phyloP scores from a whole-genome alignment of 805 yeast species.

The Metschnikowia arizonensis region DNA sequence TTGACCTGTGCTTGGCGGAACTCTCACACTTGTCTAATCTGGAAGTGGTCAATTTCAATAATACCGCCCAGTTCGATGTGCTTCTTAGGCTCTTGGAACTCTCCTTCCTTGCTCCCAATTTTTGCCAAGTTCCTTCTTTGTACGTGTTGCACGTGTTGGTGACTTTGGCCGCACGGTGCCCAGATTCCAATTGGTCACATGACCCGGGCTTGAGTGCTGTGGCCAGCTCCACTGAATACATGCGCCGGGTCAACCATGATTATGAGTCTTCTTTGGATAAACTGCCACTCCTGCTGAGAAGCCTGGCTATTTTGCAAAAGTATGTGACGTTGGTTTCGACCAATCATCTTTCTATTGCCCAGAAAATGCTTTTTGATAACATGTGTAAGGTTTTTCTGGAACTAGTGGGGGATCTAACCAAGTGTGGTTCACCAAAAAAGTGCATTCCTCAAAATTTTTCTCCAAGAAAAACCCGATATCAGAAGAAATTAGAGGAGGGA shows the following conservation, averaged over 20 bases:
- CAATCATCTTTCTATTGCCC: constrained; percentile 3
- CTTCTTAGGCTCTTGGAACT: constrained; percentile 26
- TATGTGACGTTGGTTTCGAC: constrained; percentile 7
- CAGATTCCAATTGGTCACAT: constrained; percentile 25
- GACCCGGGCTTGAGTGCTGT: constrained; percentile 21
- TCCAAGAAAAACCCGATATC: background rate
- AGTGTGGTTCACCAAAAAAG: background rate
- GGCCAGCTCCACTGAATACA: constrained; percentile 21
- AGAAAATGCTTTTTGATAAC: background rate
- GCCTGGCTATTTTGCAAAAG: constrained; percentile 13
- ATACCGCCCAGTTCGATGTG: constrained; percentile 26
- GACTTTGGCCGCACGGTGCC: constrained; percentile 30
- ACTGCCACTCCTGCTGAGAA: constrained; percentile 21
- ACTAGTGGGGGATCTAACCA: background rate
- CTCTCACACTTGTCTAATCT: constrained; percentile 10
- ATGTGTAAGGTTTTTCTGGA: background rate
- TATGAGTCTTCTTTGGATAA: constrained; percentile 20
- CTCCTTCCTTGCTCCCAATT: constrained; percentile 10
- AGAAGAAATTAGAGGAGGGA: background rate
- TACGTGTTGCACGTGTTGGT: constrained; percentile 27
- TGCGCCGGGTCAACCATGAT: constrained; percentile 18
- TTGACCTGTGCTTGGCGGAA: constrained; percentile 24
- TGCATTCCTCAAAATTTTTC: background rate
- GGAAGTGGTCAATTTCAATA: constrained; percentile 23
- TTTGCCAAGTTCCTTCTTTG: constrained; percentile 23